phyloP scores from a whole-genome alignment of 179 eudicot genomes.

The Silene noctiflora region DNA sequence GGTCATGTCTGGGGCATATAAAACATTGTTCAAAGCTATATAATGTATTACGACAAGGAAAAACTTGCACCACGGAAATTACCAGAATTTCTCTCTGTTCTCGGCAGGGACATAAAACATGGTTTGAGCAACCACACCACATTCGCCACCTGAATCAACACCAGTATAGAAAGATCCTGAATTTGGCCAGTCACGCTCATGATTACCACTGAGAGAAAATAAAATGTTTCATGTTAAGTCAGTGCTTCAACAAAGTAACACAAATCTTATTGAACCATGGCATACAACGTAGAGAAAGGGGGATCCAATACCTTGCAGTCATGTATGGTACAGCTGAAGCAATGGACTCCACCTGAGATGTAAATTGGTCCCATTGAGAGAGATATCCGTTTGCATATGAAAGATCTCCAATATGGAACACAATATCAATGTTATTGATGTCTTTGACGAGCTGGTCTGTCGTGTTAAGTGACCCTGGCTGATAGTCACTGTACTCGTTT shows the following conservation, averaged over 20 bases:
- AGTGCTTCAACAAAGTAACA: constrained; percentile 1
- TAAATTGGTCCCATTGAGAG: constrained; percentile 94
- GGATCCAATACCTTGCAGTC: constrained; percentile 54
- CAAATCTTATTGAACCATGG: background rate
- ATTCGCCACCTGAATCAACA: constrained; percentile 53
- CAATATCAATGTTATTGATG: constrained; percentile 62
- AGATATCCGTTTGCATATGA: constrained; percentile 75
- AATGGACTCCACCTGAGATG: constrained; percentile 73
- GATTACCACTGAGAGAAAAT: constrained; percentile 42
- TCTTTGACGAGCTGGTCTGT: constrained; percentile 74
- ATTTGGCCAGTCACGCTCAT: constrained; percentile 55
- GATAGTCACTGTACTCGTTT: constrained; percentile 72
- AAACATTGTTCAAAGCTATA: background rate
- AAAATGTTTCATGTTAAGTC: background rate
- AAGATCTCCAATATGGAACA: constrained; percentile 79
- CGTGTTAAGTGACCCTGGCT: constrained; percentile 80
- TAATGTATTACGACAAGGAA: background rate
- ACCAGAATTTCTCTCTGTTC: constrained; percentile 46
- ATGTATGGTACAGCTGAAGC: constrained; percentile 75
- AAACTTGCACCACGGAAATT: constrained; percentile 10
- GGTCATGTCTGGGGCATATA: no score
- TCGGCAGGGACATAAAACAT: constrained; percentile 54
- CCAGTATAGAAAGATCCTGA: constrained; percentile 45
- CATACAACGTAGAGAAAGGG: background rate
- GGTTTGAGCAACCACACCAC: constrained; percentile 51